A percentile compares a stretch with the other conserved stretches of the same genome.
Conservation (phyloP, 2,329 filamentous ascomycete genomes). For the Bipolaris victoriae region DNA sequence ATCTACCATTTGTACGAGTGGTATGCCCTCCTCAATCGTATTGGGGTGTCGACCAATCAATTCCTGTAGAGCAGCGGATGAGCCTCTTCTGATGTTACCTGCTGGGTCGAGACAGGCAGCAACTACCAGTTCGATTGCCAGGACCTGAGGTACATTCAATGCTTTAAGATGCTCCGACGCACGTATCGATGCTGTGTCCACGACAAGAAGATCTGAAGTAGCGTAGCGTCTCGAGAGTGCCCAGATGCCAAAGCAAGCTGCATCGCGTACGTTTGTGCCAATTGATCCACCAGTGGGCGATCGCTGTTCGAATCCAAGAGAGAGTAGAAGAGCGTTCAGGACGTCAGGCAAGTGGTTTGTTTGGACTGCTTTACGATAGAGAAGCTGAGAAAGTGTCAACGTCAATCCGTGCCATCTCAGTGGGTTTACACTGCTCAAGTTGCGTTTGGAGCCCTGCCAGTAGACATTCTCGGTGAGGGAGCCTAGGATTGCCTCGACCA, state of each 20-base stretch:
- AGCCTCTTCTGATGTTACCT: conserved; percentile 90
- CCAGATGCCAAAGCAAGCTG: conserved; percentile 96
- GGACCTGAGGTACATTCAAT: conserved; percentile 68
- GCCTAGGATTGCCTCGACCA: conserved; percentile 84
- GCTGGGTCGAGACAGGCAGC: conserved; percentile 86
- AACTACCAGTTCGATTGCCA: conserved; percentile 81
- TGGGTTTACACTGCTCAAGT: conserved; percentile 78
- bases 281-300: conserved; percentile 82
- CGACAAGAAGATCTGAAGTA: conserved; percentile 73
- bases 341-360: conserved; percentile 73
- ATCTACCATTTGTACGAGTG: conserved; percentile 86
- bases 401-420: conserved; percentile 92
- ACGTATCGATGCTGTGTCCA: conserved; percentile 57
- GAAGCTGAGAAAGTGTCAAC: conserved; percentile 81
- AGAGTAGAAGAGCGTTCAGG: conserved; percentile 76
- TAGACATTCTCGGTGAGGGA: conserved; percentile 67
- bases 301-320: conserved; percentile 86
- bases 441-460: conserved; percentile 59
- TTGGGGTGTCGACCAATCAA: conserved; percentile 92
- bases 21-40: conserved; percentile 79
- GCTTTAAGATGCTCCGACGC: conserved; percentile 52
- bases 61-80: conserved; percentile 93
- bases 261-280: conserved; percentile 90
- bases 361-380: conserved; percentile 84
- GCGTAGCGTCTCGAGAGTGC: conserved; percentile 85